A percentile compares a stretch with the other conserved stretches of the same genome.
Conservation (phyloP, 2,329 filamentous ascomycete genomes). For the Ophiosphaerella korrae region DNA sequence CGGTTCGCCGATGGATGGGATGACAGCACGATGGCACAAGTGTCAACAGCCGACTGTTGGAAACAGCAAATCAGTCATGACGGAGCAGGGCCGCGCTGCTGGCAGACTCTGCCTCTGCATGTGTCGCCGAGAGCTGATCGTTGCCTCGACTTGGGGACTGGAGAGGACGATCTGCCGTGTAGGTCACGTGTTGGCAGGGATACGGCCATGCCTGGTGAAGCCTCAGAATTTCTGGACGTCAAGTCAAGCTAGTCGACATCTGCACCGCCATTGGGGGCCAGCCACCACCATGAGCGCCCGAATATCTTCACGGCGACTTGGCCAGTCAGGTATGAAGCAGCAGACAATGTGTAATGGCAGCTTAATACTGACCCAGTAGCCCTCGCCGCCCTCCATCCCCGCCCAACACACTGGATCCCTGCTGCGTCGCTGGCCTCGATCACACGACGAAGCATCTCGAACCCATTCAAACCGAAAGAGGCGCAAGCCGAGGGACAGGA, state of each 20-base stretch:
- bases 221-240: conserved; percentile 22
- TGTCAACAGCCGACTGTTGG: background rate
- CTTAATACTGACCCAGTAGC: conserved; percentile 12
- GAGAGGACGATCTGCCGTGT: conserved; percentile 14
- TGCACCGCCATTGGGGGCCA: conserved; percentile 28
- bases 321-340: conserved; percentile 60
- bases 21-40: background rate
- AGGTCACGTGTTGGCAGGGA: conserved; percentile 4
- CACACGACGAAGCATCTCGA: conserved; percentile 21
- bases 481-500: conserved; percentile 19
- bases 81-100: conserved; percentile 3
- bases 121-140: conserved; percentile 18
- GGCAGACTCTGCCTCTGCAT: conserved; percentile 9
- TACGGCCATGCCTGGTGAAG: conserved; percentile 5
- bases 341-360: background rate
- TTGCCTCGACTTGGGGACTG: conserved; percentile 6
- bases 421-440: conserved; percentile 17
- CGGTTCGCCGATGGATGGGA: conserved; percentile 4
- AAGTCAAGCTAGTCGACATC: conserved; percentile 13
- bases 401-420: conserved; percentile 18
- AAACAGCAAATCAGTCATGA: background rate
- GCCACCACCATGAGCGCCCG: conserved; percentile 65
- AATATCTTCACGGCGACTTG: conserved; percentile 66
- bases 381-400: conserved; percentile 29
- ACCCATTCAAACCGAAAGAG: conserved; percentile 14